phyloP scores from a whole-genome alignment of 2,329 filamentous ascomycete genomes.

The Scytalidium sp. region DNA sequence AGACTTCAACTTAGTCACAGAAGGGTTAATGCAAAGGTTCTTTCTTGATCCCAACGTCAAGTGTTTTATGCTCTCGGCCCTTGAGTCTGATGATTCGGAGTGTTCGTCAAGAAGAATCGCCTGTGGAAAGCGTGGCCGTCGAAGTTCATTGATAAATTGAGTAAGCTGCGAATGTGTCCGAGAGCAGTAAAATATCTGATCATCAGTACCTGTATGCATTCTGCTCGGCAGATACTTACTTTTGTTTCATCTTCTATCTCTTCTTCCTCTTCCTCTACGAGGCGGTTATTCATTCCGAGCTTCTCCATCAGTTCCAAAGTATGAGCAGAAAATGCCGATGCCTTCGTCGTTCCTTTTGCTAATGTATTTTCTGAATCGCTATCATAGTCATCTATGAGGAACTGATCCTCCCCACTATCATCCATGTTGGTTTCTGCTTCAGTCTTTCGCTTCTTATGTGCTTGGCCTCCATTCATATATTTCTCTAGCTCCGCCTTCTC shows the following conservation, averaged over 20 bases:
- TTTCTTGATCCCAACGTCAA: slow-evolving; percentile 67
- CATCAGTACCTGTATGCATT: slow-evolving; percentile 7
- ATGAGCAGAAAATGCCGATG: slow-evolving; percentile 51
- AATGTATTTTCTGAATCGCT: slow-evolving; percentile 52
- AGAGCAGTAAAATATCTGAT: slow-evolving; percentile 65
- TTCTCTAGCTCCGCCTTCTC: slow-evolving; percentile 52
- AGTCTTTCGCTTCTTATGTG: slow-evolving; percentile 43
- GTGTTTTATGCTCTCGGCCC: slow-evolving; percentile 59
- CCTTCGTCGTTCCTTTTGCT: slow-evolving; percentile 26
- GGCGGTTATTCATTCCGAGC: slow-evolving; percentile 34
- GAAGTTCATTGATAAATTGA: slow-evolving; percentile 67
- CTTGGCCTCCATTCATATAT: slow-evolving; percentile 40
- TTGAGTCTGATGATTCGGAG: slow-evolving; percentile 18
- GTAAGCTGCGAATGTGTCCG: slow-evolving; percentile 71
- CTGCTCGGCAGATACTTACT: slow-evolving; percentile 20
- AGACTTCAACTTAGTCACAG: slow-evolving; percentile 67
- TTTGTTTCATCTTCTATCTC: slow-evolving; percentile 57
- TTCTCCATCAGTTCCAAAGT: slow-evolving; percentile 63
- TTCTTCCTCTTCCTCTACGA: slow-evolving; percentile 39
- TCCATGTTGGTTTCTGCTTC: slow-evolving; percentile 6
- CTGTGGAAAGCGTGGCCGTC: slow-evolving; percentile 60
- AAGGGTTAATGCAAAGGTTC: slow-evolving; percentile 80
- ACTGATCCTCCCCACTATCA: slow-evolving; percentile 50
- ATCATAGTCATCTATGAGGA: slow-evolving; percentile 66
- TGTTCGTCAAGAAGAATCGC: slow-evolving; percentile 41